Conservation (phyloP, 2,329 filamentous ascomycete species). For the Diaporthe sp. region DNA sequence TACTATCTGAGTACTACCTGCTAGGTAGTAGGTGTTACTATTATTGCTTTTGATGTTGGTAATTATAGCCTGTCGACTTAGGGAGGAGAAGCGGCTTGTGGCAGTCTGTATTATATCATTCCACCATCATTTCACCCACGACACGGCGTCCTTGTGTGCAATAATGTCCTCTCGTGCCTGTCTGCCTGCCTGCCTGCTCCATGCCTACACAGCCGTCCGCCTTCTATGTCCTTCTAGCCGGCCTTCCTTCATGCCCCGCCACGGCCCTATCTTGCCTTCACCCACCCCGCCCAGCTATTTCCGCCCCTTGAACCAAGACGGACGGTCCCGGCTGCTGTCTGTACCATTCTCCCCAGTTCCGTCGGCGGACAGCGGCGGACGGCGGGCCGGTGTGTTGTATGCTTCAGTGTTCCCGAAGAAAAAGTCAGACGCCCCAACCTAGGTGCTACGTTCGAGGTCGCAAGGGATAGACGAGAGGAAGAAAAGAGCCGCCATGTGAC, state of each 20-base stretch:
- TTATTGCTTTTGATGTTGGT: slow-evolving; percentile 13
- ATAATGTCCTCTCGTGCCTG: no score
- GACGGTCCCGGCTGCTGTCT: neutral
- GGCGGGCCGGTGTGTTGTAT: no score
- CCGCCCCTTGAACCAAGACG: no score
- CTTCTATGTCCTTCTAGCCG: neutral
- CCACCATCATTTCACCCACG: neutral
- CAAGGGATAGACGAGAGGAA: no score
- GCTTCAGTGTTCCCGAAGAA: no score
- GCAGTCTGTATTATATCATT: slow-evolving; percentile 3
- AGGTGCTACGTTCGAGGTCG: no score
- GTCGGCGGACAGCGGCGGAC: no score
- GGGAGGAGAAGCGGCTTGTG: neutral
- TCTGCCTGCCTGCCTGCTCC: neutral
- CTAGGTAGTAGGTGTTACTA: neutral
- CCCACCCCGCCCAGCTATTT: no score
- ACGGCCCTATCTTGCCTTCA: no score
- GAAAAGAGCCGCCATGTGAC: no score
- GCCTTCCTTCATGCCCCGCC: neutral
- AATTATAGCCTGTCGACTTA: neutral
- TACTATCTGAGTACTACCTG: neutral
- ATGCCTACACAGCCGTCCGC: neutral
- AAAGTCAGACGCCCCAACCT: no score
- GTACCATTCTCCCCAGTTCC: neutral
- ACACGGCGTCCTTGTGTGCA: no score